phyloP scores from a whole-genome alignment of 306 rosid species.

The Senna tora region DNA sequence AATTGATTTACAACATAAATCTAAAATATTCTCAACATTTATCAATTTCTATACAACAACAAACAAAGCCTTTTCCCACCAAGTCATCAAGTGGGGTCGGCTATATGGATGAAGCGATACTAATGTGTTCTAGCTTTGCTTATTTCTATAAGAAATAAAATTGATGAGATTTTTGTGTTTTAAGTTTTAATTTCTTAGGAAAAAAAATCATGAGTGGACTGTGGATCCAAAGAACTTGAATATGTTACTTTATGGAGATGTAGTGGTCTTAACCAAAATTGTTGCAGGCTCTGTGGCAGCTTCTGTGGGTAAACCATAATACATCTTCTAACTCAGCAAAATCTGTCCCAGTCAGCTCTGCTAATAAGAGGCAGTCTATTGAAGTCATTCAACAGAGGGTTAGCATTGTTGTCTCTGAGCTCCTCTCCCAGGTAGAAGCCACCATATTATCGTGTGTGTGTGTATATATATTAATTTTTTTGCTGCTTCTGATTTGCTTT shows the following conservation, averaged over 20 bases:
- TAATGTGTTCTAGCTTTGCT: too few species aligned
- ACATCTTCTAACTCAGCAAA: constrained; percentile 56
- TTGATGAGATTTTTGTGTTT: constrained; percentile 35
- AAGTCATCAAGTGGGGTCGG: too few species aligned
- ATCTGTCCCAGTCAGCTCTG: constrained; percentile 42
- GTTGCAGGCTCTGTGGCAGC: constrained; percentile 94
- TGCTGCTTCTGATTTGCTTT: constrained; percentile 34
- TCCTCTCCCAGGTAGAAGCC: constrained; percentile 80
- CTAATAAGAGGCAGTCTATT: constrained; percentile 62
- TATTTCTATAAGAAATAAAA: constrained; percentile 11
- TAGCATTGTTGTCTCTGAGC: constrained; percentile 83
- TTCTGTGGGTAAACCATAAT: constrained; percentile 83
- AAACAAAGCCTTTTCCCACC: too few species aligned
- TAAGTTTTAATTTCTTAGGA: constrained; percentile 20
- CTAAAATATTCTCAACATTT: too few species aligned
- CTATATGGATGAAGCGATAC: too few species aligned
- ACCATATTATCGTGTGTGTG: constrained; percentile 30
- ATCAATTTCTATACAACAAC: too few species aligned
- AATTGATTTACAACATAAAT: too few species aligned
- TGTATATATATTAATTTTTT: constrained; percentile 14
- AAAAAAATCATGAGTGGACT: constrained; percentile 19
- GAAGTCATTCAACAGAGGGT: constrained; percentile 87
- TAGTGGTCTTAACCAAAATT: constrained; percentile 1
- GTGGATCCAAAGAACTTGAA: constrained; percentile 14
- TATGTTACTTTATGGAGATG: constrained; percentile 12